Base-by-base conservation (phyloP, 176 grass and related monocot genomes). In the Oryza meridionalis region DNA sequence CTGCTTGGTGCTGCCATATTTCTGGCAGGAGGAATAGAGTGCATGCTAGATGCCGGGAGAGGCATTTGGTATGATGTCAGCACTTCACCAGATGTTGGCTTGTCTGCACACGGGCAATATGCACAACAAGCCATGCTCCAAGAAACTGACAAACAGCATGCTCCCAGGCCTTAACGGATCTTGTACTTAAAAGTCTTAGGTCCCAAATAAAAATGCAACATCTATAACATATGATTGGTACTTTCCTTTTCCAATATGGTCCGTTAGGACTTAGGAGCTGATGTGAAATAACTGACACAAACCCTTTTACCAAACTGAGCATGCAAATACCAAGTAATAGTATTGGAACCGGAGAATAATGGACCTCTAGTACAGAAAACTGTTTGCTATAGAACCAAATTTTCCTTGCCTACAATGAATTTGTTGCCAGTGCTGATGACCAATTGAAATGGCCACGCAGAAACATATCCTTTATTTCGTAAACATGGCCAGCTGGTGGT, bases 381-480 rank as follows among this genome's bases (percentile, higher is more conserved):
- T 55, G 51, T 19, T 55, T 55, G 5, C 14, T 19, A 19, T 7
- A 19, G 16, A 55, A 55, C 17, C 19, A 9, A 58, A 58, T 1
- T n/a, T 58, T 58, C 53, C 19, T 58, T 58, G 2, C 9, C 17
- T 58, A 8, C 49, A 15, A 21, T n/a, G 53, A 58, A 58, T 58
- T 58, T 58, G 6, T 19, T 58, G 53, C 53, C 19, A 75, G 5
- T 51, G 46, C 31, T 26, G 26, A n/a, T 59, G 65, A 26, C 38
- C 19, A 49, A 69, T 27, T 25, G 19, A 33, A 31, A n/a, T 65
- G 15, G 21, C 4, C 2, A 3, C 43, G 42, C 71, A 65, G 46
- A 84, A 75, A 47, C 8, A 50, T 68, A 2, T 17, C 13, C 45
- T 63, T 62, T 61, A 89, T n/a, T 13, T 64, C 43, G 29, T 6